Base-by-base conservation (phyloP, 768 basidiomycete genomes). In the Ephemerocybe angulata region DNA sequence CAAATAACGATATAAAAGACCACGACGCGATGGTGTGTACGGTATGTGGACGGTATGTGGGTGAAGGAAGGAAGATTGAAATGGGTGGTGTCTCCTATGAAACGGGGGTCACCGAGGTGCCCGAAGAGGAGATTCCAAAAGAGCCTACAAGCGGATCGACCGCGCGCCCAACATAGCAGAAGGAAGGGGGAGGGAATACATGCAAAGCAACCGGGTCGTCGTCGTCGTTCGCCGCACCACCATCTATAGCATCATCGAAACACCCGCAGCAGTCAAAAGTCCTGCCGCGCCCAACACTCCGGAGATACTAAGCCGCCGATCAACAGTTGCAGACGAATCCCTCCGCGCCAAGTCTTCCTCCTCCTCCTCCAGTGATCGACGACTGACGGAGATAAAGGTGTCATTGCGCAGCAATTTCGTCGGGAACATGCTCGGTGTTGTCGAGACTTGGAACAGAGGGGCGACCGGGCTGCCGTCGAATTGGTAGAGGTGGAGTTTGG, bases 371-470 rank as follows among this genome's bases (percentile, higher is more conserved):
- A 54, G 25, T 12, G 52, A 50, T 46, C 49, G 31, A 11, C 50
- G 37, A 24, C 55, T 47, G 13, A 55, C 54, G 21, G 42, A 50
- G 28, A 58, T 31, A 25, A 52, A 55, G n/a, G 80, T 68, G 31
- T 75, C 72, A 60, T 86, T 88, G 58, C 87, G 79, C 55, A 96
- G 72, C 43, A 65, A 42, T 60, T 76, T 76, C 3, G 88, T 89
- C 2, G 94, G 94, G 28, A 93, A 73, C 93, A 97, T 96, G 70
- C 85, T 88, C 24, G 94, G 92, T 10, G 85, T 81, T 13, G 76
- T 51, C n/a, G 88, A 83, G 24, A 87, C 47, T 40, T 72, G 82
- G 76, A 81, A 86, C 74, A 81, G 70, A 4, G 91, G 91, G 0
- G 91, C 79, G 31, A 92, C 68, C 1, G 90, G 87, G 0, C 82